phyloP scores from a whole-genome alignment of 1,284 basidiomycete genomes.

The Cryptococcus sp. region DNA sequence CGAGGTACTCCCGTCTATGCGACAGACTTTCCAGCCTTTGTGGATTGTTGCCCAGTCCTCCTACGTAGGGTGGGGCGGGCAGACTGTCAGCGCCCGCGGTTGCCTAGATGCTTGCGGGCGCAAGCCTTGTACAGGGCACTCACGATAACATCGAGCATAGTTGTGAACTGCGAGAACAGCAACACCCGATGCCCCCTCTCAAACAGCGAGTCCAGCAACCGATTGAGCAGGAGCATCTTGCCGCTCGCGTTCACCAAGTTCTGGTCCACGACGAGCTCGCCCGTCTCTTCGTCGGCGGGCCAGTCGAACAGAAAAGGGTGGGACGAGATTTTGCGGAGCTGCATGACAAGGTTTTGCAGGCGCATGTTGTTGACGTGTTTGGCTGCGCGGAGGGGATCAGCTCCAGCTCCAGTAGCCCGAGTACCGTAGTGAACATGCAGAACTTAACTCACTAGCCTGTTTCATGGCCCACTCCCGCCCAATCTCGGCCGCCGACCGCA shows the following conservation, averaged over 20 bases:
- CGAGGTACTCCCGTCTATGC: slow-evolving; percentile 82
- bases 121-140: slow-evolving; percentile 17
- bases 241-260: slow-evolving; percentile 81
- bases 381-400: slow-evolving; percentile 51
- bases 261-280: slow-evolving; percentile 62
- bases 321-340: slow-evolving; percentile 84
- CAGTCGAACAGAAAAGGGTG: slow-evolving; percentile 93
- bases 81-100: background rate
- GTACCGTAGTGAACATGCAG: background rate
- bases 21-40: slow-evolving; percentile 77
- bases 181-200: slow-evolving; percentile 80
- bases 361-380: slow-evolving; percentile 86
- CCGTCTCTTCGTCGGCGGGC: slow-evolving; percentile 66
- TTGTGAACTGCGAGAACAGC: slow-evolving; percentile 90
- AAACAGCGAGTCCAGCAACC: slow-evolving; percentile 82
- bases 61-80: slow-evolving; percentile 11
- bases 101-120: too few relatives aligned
- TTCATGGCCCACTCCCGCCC: slow-evolving; percentile 59
- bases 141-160: slow-evolving; percentile 91
- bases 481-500: slow-evolving; percentile 52
- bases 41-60: slow-evolving; percentile 80
- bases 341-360: slow-evolving; percentile 91
- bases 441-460: slow-evolving; percentile 59
- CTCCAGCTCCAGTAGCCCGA: background rate
- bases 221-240: slow-evolving; percentile 94